A percentile compares a stretch with the other conserved stretches of the same genome.
These are phyloP conservation scores for Clarireedia monteithiana DNA, from an alignment of 2,329 filamentous ascomycete species.

Conservation along the genomic window DNA sequence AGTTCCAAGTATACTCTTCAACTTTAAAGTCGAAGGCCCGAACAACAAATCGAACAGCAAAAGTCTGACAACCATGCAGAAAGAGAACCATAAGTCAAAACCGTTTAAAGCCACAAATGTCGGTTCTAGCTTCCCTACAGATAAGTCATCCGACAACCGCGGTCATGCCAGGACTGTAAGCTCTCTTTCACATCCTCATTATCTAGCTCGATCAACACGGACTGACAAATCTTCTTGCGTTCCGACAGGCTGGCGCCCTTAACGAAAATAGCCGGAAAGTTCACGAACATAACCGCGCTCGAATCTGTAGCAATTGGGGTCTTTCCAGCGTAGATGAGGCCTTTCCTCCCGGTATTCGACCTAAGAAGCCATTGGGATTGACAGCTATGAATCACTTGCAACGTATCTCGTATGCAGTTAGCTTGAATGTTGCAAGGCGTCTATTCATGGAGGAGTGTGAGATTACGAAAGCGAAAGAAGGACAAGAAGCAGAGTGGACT, in stretches of 20 bases:
- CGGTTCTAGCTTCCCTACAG: too few relatives aligned
- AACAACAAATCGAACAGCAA: too few relatives aligned
- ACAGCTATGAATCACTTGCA: neutral
- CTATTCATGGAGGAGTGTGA: neutral
- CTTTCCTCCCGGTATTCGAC: neutral
- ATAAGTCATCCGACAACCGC: too few relatives aligned
- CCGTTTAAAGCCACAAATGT: too few relatives aligned
- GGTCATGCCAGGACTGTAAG: too few relatives aligned
- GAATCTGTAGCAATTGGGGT: neutral
- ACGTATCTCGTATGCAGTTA: neutral
- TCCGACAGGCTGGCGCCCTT: neutral
- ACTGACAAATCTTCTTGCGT: neutral
- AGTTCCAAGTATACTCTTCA: too few relatives aligned
- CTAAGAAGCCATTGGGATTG: neutral
- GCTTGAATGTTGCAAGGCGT: neutral
- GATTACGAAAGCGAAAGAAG: too few relatives aligned
- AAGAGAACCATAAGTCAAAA: too few relatives aligned
- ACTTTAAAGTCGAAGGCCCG: too few relatives aligned
- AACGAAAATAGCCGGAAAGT: neutral
- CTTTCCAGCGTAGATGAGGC: neutral
- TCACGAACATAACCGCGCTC: neutral
- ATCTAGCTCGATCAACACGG: neutral
- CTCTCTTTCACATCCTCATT: neutral
- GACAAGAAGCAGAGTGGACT: too few relatives aligned
- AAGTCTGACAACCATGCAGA: too few relatives aligned